Percentiles rank a stretch among this genome's conserved stretches.
phyloP scores from a whole-genome alignment of 2,329 filamentous ascomycete species.

The Beauveria varroae region DNA sequence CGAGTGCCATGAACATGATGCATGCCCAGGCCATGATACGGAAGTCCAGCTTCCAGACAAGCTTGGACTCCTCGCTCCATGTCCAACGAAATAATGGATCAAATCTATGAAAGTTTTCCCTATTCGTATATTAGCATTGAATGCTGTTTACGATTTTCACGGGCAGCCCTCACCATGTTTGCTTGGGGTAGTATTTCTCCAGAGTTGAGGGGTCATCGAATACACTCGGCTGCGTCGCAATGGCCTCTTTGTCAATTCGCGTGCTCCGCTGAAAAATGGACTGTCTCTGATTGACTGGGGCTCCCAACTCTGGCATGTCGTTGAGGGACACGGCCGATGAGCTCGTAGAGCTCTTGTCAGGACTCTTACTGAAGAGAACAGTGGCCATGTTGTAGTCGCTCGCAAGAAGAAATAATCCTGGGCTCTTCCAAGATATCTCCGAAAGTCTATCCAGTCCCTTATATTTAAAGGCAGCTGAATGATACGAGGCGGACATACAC shows the following conservation, averaged over 20 bases:
- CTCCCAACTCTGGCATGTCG: constrained; percentile 23
- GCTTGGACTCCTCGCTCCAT: constrained; percentile 29
- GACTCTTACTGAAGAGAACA: constrained; percentile 4
- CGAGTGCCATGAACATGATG: constrained; percentile 34
- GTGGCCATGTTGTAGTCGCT: constrained; percentile 11
- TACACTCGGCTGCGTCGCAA: constrained; percentile 31
- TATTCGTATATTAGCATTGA: background rate
- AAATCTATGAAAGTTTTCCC: constrained; percentile 39
- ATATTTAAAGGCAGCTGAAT: background rate
- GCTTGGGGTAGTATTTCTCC: constrained; percentile 26
- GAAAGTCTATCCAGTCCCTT: background rate
- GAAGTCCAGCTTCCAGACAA: constrained; percentile 33
- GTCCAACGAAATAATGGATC: constrained; percentile 37
- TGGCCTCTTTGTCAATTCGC: constrained; percentile 23
- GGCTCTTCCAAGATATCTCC: background rate
- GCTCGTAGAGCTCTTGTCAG: constrained; percentile 5
- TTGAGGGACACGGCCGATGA: constrained; percentile 12
- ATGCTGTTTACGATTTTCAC: too few relatives aligned
- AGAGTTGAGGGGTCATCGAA: constrained; percentile 31
- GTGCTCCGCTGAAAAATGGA: constrained; percentile 27
- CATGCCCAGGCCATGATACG: constrained; percentile 41
- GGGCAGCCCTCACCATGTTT: constrained; percentile 16
- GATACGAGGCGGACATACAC: background rate
- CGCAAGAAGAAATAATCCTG: background rate
- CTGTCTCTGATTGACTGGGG: constrained; percentile 19